Percentiles rank a stretch among this genome's conserved stretches.
Evolutionary conservation across 2,329 filamentous ascomycete species (phyloP).

Genomic region (Boeremia lycopersici): DNA sequence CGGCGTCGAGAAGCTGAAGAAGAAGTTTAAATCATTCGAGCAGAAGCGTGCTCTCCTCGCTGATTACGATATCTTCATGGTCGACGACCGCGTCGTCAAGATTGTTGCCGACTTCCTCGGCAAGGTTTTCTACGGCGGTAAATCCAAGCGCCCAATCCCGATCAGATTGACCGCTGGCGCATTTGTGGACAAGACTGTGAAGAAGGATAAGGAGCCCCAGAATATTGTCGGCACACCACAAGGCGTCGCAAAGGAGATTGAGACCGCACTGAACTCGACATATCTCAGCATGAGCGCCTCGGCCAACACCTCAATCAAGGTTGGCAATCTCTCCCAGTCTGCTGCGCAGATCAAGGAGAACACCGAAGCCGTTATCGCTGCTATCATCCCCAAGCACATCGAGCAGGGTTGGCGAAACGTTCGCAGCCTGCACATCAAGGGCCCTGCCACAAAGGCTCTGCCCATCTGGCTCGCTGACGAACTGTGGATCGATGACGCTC

Average conservation of each 20-base stretch:
- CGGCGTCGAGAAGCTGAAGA: conserved; percentile 82
- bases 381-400: conserved; percentile 77
- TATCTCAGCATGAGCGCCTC: conserved; percentile 80
- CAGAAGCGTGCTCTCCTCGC: conserved; percentile 74
- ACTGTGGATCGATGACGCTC: conserved; percentile 81
- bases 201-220: conserved; percentile 40
- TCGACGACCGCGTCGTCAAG: conserved; percentile 81
- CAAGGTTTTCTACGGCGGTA: conserved; percentile 89
- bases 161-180: conserved; percentile 70
- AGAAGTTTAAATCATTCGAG: conserved; percentile 90
- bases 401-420: conserved; percentile 88
- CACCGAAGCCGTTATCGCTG: conserved; percentile 68
- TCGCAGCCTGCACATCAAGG: conserved; percentile 86
- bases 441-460: conserved; percentile 82
- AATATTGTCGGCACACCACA: conserved; percentile 61
- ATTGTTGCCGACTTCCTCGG: conserved; percentile 78
- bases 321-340: conserved; percentile 77
- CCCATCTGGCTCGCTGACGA: conserved; percentile 95
- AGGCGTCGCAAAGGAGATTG: conserved; percentile 79
- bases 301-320: conserved; percentile 78
- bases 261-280: conserved; percentile 76
- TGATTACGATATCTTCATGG: conserved; percentile 93
- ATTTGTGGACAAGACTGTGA: conserved; percentile 62
- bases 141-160: conserved; percentile 84
- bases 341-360: conserved; percentile 81